phyloP scores from a whole-genome alignment of 2,329 filamentous ascomycete genomes.

The Didymella pinodella region DNA sequence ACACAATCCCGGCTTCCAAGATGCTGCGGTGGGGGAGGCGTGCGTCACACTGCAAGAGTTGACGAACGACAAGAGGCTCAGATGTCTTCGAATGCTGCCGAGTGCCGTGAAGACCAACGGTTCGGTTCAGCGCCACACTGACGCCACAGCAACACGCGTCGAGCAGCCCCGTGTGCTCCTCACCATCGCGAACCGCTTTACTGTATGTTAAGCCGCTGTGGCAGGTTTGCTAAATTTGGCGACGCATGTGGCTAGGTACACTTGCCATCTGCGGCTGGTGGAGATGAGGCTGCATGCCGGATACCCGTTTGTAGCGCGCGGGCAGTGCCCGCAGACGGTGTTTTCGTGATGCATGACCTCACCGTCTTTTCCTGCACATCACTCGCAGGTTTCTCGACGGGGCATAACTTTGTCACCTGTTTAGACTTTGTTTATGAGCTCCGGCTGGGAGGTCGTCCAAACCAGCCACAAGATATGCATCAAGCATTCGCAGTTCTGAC shows the following conservation, averaged over 20 bases:
- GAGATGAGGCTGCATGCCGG: slow-evolving; percentile 3
- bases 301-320: slow-evolving; percentile 16
- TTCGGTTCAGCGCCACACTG: slow-evolving; percentile 3
- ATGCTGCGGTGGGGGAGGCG: slow-evolving; percentile 5
- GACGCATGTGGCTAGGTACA: slow-evolving; percentile 13
- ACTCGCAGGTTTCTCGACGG: not conserved
- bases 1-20: slow-evolving; percentile 12
- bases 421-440: not conserved
- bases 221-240: slow-evolving; percentile 12
- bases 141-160: slow-evolving; percentile 15
- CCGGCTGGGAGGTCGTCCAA: not conserved
- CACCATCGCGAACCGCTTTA: not conserved
- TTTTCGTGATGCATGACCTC: slow-evolving; percentile 3
- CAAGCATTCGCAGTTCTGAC: not conserved
- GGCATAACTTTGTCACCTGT: not conserved
- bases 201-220: slow-evolving; percentile 9
- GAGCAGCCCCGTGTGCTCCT: slow-evolving; percentile 5
- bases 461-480: not conserved
- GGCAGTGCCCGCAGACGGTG: not conserved
- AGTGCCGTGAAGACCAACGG: not conserved
- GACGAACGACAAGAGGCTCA: slow-evolving; percentile 6
- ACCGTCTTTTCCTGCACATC: not conserved
- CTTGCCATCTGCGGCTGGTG: slow-evolving; percentile 8
- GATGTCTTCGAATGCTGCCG: not conserved
- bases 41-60: slow-evolving; percentile 9